Base-by-base conservation (phyloP, 345 rosid genomes). In the Salix brachista region DNA sequence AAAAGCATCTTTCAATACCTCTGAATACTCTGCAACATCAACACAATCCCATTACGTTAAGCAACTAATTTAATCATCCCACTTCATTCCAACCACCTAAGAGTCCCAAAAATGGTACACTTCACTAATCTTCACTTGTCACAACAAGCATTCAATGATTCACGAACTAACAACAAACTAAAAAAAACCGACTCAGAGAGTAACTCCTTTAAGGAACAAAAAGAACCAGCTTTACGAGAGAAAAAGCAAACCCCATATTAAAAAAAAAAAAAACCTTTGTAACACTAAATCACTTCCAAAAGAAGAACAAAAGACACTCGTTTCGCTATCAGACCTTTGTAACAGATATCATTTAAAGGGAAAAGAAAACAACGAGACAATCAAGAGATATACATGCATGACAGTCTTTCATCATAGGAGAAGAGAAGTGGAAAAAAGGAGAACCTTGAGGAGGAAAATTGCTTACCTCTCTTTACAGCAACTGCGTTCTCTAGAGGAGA, bases 1-100 rank as follows among this genome's bases (percentile, higher is more conserved):
- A 90, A 90, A 30, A 87, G 80, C 97, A 90, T 92, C 74, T 76
- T 80, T 79, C 41, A 75, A 70, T 37, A 17, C 21, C 66, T 68
- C 18, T 14, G 42, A 19, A 54, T 54, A 0, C 37, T 75, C 78
- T 74, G 70, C 74, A 68, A 44, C 58, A 18, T 25, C 42, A 48
- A 65, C 39, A 32, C 30, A 52, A 44, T 60, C 70, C 56, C 1
- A 37, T 34, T 32, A 36, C 65, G 48, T 50, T 19, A 25, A 32
- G 26, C 37, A 60, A 37, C 46, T 7, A 7, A 25, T 6, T 3
- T 30, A 30, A 74, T 18, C 21, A 9, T 17, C 67, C 34, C 28
- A n/a, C 48, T 36, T 60, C 65, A 72, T 36, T 4, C 32, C 39
- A 21, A 23, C 23, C 36, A 4, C 16, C 46, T 42, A 61, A 17